A percentile compares a stretch with the other conserved stretches of the same genome.
phyloP scores from a whole-genome alignment of 306 rosid species.

The Vigna mungo region DNA sequence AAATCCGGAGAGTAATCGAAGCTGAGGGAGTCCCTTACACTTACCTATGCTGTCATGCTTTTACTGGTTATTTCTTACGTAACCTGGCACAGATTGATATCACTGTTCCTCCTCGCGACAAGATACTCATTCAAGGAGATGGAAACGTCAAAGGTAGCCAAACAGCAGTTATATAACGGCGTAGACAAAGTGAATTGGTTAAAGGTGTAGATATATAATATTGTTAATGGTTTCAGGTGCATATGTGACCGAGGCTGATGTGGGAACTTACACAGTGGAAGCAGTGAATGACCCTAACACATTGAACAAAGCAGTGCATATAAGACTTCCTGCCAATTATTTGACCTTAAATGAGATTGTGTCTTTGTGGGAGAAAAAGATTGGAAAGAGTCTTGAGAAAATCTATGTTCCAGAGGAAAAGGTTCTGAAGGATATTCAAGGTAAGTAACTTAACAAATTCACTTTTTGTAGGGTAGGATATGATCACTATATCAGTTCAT shows the following conservation, averaged over 20 bases:
- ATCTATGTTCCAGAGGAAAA: conserved; percentile 49
- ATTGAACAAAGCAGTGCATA: conserved; percentile 52
- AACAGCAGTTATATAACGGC: too few relatives aligned
- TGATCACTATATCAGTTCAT: too few relatives aligned
- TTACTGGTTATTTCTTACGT: conserved; percentile 47
- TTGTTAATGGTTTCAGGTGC: conserved; percentile 37
- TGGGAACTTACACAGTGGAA: conserved; percentile 44
- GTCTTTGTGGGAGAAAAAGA: conserved; percentile 57
- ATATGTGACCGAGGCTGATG: conserved; percentile 51
- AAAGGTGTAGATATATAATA: too few relatives aligned
- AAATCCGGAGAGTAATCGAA: conserved; percentile 44
- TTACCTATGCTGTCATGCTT: conserved; percentile 47
- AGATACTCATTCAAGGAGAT: conserved; percentile 53
- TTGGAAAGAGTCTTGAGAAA: conserved; percentile 51
- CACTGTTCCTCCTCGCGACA: conserved; percentile 54
- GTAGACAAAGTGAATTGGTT: too few relatives aligned
- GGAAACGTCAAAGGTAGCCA: conserved; percentile 55
- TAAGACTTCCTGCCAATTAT: conserved; percentile 51
- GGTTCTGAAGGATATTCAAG: conserved; percentile 52
- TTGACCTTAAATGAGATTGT: conserved; percentile 50
- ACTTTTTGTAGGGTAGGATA: too few relatives aligned
- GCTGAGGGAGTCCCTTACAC: conserved; percentile 56
- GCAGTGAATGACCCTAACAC: conserved; percentile 56
- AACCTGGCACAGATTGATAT: conserved; percentile 41
- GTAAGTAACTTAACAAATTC: background rate